phyloP scores from a whole-genome alignment of 805 yeast species.

The Candida fluviatilis region DNA sequence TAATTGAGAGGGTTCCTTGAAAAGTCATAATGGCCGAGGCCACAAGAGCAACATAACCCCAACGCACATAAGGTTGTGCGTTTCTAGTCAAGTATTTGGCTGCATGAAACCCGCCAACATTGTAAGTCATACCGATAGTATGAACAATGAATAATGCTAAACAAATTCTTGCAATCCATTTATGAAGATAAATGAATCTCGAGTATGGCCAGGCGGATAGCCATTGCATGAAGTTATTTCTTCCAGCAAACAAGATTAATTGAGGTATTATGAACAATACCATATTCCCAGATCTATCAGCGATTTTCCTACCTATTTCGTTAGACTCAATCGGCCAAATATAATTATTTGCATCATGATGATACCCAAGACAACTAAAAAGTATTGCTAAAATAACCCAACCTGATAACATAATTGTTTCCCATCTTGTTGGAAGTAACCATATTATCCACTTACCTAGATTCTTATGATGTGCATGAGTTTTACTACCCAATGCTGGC shows the following conservation, averaged over 20 bases:
- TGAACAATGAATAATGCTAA: conserved; percentile 43
- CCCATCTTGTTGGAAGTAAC: conserved; percentile 53
- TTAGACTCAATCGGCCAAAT: conserved; percentile 19
- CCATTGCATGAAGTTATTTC: conserved; percentile 63
- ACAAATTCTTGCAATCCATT: conserved; percentile 50
- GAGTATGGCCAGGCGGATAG: conserved; percentile 53
- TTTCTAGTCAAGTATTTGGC: conserved; percentile 31
- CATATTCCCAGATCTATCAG: conserved; percentile 53
- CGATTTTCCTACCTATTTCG: conserved; percentile 40
- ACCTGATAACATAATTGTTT: conserved; percentile 37
- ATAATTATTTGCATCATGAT: conserved; percentile 21
- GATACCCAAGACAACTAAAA: conserved; percentile 19
- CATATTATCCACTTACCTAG: conserved; percentile 32
- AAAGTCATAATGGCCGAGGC: conserved; percentile 40
- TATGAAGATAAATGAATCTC: conserved; percentile 53
- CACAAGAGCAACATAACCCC: conserved; percentile 25
- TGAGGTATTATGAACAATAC: conserved; percentile 53
- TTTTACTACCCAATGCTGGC: conserved; percentile 21
- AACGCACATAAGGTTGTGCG: conserved; percentile 17
- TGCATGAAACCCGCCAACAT: conserved; percentile 7
- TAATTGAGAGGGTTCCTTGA: conserved; percentile 48
- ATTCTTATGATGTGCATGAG: conserved; percentile 7
- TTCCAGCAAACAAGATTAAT: conserved; percentile 59
- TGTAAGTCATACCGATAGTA: conserved; percentile 47
- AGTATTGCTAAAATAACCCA: conserved; percentile 34